Base-by-base conservation (phyloP, 2,329 filamentous ascomycete species). In the Cladobotryum protrusum region DNA sequence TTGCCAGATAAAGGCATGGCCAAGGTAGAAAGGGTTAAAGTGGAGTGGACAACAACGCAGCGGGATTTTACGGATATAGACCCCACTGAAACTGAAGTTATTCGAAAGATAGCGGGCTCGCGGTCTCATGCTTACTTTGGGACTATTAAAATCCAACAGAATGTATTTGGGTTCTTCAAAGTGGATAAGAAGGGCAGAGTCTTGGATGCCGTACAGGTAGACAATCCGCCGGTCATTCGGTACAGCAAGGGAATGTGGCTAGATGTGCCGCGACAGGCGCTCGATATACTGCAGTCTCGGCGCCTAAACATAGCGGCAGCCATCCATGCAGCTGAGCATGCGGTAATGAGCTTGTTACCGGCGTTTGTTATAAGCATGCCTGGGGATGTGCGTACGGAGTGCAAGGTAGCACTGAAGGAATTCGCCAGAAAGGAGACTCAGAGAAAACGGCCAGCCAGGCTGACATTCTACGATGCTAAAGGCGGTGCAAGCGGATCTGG, bases 121-220 rank as follows among this genome's bases (percentile, higher is more conserved):
- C 68, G 74, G 3, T 86, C 79, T 0, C 79, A 82, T 53, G 92
- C 91, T 1, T 97, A 89, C 69, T 91, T 89, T 63, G 93, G 93
- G 34, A 74, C 81, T 0, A 92, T 99, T 63, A 85, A 86, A 59
- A 91, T 97, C 61, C 82, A 86, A 56, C 86, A 92, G 57, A 85
- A 88, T 29, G 90, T 99, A 2, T 97, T 95, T 65, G 93, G 93
- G 2, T 99, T 93, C 72, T 97, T 96, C 78, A 97, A 97, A 65
- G 74, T 96, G n/a, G 91, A 97, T 67, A 86, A 85, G 63, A 85
- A 83, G 57, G 81, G 86, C 2, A 83, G 89, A 2, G 88, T 97
- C 50, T 79, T 97, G 13, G 93, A 99, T 64, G 92, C 92, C 2
- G 86, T 97, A 0, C 82, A 92, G 52, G 90, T 97, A 18, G 89